phyloP scores from a whole-genome alignment of 83 land plant genomes.

The Picea mariana region DNA sequence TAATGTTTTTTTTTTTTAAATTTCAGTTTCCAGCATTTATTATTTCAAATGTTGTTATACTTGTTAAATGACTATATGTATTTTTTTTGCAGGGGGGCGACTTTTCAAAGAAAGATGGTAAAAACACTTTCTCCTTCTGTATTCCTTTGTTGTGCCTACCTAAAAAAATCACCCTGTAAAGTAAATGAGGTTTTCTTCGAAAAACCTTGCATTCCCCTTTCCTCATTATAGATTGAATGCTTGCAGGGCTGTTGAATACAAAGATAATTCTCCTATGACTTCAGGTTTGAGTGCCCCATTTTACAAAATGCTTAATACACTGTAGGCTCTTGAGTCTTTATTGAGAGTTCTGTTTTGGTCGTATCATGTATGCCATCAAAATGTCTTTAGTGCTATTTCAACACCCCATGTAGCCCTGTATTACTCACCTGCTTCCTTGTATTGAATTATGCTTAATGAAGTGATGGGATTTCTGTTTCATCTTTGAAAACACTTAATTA shows the following conservation, averaged over 20 bases:
- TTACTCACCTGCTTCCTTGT: background rate
- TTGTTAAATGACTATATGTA: background rate
- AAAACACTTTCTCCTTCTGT: background rate
- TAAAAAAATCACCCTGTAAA: background rate
- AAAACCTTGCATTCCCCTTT: background rate
- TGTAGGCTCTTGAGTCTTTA: background rate
- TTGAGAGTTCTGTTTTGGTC: too few species aligned
- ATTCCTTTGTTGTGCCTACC: too few species aligned
- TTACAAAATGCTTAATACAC: background rate
- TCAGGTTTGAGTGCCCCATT: slow-evolving; percentile 15
- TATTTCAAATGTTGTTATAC: too few species aligned
- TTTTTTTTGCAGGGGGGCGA: slow-evolving; percentile 15
- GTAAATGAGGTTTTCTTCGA: background rate
- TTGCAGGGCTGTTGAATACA: slow-evolving; percentile 13
- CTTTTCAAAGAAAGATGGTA: slow-evolving; percentile 19
- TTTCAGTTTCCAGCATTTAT: too few species aligned
- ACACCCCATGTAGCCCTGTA: background rate
- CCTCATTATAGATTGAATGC: slow-evolving; percentile 15
- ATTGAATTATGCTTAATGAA: too few species aligned
- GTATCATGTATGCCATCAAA: background rate
- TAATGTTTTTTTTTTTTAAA: too few species aligned
- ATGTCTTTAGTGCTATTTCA: background rate
- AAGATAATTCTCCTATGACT: slow-evolving; percentile 12
- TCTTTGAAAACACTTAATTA: too few species aligned
- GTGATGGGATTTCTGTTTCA: too few species aligned